Evolutionary conservation across 1,139 yeast genomes (phyloP), one percentile per base, ranked within the genome.

Genomic region (Debaryomyces psychrophilus): DNA sequence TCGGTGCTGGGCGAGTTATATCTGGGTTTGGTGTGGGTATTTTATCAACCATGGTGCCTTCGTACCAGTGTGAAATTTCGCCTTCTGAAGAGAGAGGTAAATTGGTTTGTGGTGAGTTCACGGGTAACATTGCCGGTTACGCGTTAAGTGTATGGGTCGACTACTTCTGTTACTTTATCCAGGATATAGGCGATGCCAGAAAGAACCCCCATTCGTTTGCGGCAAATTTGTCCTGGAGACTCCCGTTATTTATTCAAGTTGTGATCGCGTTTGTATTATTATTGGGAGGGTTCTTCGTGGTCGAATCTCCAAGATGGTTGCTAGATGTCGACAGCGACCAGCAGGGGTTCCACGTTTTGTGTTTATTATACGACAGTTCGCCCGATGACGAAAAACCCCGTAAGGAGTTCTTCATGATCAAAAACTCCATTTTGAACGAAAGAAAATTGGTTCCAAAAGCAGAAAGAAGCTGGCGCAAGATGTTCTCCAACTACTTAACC

Each of bases 351-450:
- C 76, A 86, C 43, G 96, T 89, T 9, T 78, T 90, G 57, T 86
- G 92, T n/a, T 84, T 89, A 57, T 71, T 92, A 42, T 88, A 87
- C 54, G 83, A 90, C 9, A 82, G 81, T 18, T 67, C 71, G 27
- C 60, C 65, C 2, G 71, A 68, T 43, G 87, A 87, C 11, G 79
- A 79, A 50, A 66, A 65, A 46, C 69, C 72, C 4, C 50, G 59
- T 12, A 55, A 53, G 40, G 95, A 87, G 61, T 90, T 83, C 62
- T 83, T 83, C 53, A 79, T 84, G 55, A 90, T 90, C 57, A 89
- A 90, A 62, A 90, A 87, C 61, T 79, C 87, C n/a, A 92, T 90
- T 18, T 59, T 89, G 31, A 58, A 58, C 48, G 83, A 77, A 52
- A 59, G 81, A 40, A 59, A 65, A 14, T 53, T 61, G n/a, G 67